Evolutionary conservation across 345 rosid species (phyloP).

Genomic region (Euphorbia lathyris): DNA sequence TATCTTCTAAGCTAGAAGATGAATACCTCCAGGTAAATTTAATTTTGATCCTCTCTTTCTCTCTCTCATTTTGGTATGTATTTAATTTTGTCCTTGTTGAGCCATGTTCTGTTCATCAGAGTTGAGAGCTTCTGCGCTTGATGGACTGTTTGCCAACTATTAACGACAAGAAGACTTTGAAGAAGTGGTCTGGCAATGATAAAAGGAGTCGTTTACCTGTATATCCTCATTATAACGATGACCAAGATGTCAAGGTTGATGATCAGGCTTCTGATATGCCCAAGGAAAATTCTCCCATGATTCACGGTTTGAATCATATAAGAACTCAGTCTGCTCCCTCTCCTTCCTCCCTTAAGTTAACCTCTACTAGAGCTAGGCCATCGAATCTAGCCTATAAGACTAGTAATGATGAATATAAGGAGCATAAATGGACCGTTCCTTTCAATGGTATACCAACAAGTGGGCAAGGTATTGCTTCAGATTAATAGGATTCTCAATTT

Average conservation of each 20-base stretch:
- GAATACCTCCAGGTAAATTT: too few species aligned
- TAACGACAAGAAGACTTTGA: too few species aligned
- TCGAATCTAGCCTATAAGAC: constrained; percentile 9
- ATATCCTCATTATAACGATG: neutral
- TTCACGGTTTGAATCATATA: constrained; percentile 73
- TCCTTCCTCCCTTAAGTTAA: constrained; percentile 56
- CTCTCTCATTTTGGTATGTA: too few species aligned
- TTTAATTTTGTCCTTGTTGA: too few species aligned
- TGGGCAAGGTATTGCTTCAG: neutral
- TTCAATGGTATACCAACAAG: neutral
- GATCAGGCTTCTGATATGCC: neutral
- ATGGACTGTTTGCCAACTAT: too few species aligned
- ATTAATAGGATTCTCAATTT: neutral
- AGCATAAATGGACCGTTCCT: constrained; percentile 26
- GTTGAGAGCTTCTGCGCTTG: too few species aligned
- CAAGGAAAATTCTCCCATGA: constrained; percentile 34
- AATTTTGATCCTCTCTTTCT: too few species aligned
- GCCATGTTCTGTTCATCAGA: too few species aligned
- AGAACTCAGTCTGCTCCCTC: constrained; percentile 56
- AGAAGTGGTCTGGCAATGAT: too few species aligned
- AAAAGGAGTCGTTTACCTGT: too few species aligned
- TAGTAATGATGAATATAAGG: neutral
- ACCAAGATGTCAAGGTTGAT: constrained; percentile 4
- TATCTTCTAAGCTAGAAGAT: too few species aligned
- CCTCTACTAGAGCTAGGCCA: constrained; percentile 38